These are phyloP conservation scores for Neonectria hederae DNA, from an alignment of 2,329 filamentous ascomycete species.

Conservation along the genomic window DNA sequence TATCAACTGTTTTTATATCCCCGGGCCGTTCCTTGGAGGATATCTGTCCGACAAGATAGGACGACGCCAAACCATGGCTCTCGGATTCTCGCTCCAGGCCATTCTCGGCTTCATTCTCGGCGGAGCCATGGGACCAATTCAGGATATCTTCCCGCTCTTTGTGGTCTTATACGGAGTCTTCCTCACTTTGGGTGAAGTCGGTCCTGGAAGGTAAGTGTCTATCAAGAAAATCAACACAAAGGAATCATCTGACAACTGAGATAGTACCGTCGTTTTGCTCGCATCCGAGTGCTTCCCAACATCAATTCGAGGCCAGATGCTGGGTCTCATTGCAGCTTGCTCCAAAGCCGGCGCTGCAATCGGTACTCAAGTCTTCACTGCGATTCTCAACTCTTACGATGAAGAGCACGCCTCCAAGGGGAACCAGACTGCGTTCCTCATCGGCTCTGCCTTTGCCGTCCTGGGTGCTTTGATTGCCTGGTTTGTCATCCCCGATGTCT, in stretches of 20 bases:
- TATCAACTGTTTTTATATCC: constrained; percentile 62
- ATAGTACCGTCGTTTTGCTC: constrained; percentile 50
- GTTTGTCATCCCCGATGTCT: constrained; percentile 42
- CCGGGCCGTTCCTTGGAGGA: constrained; percentile 58
- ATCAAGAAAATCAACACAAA: background rate
- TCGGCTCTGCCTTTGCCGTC: constrained; percentile 59
- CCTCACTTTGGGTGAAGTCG: constrained; percentile 58
- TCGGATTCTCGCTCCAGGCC: constrained; percentile 57
- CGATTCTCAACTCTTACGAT: constrained; percentile 57
- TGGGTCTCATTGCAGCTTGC: constrained; percentile 57
- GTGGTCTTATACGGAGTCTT: constrained; percentile 62
- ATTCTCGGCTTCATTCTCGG: constrained; percentile 61
- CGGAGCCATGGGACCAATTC: constrained; percentile 55
- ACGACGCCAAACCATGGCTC: constrained; percentile 59
- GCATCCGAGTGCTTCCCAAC: constrained; percentile 61
- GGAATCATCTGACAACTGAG: background rate
- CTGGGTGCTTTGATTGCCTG: constrained; percentile 49
- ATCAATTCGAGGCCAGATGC: constrained; percentile 58
- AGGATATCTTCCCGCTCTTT: constrained; percentile 59
- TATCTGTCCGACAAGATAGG: constrained; percentile 60
- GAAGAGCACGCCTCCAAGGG: constrained; percentile 52
- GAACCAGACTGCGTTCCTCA: constrained; percentile 60
- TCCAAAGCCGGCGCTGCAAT: constrained; percentile 61
- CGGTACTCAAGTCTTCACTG: constrained; percentile 60
- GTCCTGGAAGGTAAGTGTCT: constrained; percentile 53